A percentile compares a stretch with the other conserved stretches of the same genome.
Evolutionary conservation across 2,329 filamentous ascomycete species (phyloP).

Genomic region (Alternaria sp.): DNA sequence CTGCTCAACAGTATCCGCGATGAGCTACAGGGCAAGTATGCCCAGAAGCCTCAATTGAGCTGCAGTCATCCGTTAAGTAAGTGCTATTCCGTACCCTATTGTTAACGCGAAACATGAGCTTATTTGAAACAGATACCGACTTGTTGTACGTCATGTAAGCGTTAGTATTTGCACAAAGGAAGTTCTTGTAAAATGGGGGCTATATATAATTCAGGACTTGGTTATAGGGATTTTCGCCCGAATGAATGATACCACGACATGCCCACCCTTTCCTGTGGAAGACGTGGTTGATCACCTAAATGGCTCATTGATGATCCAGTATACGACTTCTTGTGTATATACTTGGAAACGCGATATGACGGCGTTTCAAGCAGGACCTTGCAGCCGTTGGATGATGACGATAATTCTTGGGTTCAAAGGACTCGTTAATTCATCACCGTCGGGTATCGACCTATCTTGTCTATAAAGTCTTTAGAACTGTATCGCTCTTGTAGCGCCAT

Average conservation of each 20-base stretch:
- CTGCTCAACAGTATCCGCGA: constrained; percentile 95
- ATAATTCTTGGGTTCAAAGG: not conserved
- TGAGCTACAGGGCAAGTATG: constrained; percentile 84
- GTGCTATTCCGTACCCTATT: constrained; percentile 23
- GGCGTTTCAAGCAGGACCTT: not conserved
- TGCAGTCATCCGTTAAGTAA: constrained; percentile 95
- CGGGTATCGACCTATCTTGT: constrained; percentile 2
- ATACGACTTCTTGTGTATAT: constrained; percentile 3
- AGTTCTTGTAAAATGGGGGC: not conserved
- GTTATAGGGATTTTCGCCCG: not conserved
- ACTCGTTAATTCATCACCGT: not conserved
- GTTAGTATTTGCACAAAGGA: not conserved
- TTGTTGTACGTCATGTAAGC: constrained; percentile 30
- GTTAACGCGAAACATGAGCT: not conserved
- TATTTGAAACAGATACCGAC: constrained; percentile 25
- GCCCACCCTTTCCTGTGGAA: not conserved
- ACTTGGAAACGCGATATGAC: constrained; percentile 3
- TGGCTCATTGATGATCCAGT: not conserved
- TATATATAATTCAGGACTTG: not conserved
- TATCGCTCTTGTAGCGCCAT: not conserved
- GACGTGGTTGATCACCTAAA: not conserved
- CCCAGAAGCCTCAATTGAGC: constrained; percentile 94
- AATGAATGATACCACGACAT: constrained; percentile 6
- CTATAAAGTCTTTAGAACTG: not conserved
- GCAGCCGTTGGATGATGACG: not conserved